Base-by-base conservation (phyloP, 1,284 basidiomycete genomes). In the Fomitopsis betulina region DNA sequence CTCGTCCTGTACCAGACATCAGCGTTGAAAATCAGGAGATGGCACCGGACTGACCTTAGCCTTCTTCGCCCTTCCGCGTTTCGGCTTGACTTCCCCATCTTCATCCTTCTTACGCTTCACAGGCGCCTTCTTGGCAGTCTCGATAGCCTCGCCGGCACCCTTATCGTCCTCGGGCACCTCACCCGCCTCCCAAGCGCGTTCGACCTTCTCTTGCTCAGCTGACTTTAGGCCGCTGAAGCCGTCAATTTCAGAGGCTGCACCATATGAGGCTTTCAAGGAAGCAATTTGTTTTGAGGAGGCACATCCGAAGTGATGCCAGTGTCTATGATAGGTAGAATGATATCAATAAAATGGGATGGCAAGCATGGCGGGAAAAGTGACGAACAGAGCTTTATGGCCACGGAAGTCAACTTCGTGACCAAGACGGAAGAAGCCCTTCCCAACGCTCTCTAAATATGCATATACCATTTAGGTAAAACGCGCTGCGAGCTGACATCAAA, bases 241-340 rank as follows among this genome's bases (percentile, higher is more conserved):
- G 60, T 89, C 87, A 39, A 91, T 72, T 1, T 88, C 88, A 5
- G 80, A 76, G 0, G 83, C 75, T 12, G 80, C 77, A 15, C 78
- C 73, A 65, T 89, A 82, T 3, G 76, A 76, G 17, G 81, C 76
- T 72, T 91, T 88, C 70, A 93, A 76, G 67, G 91, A 91, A 17
- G 74, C 73, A 37, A 95, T 65, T 38, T 92, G 81, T 61, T 79
- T 83, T 12, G 76, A 59, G 0, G 91, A 90, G 2, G 82, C 78
- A 63, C 94, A 96, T 58, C 89, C 88, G 85, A 87, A 93, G 68
- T 94, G 92, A 60, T 87, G 81, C 86, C 86, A 93, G 50, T 75
- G 68, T 63, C 90, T 91, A 47, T 37, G 13, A 27, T 17, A 23
- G n/a, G 56, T 65, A 61, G 58, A 61, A 37, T 27, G 61, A 37